Evolutionary conservation across 352 stramenopile genomes (phyloP).

Genomic region (Globisporangium mamillatum): DNA sequence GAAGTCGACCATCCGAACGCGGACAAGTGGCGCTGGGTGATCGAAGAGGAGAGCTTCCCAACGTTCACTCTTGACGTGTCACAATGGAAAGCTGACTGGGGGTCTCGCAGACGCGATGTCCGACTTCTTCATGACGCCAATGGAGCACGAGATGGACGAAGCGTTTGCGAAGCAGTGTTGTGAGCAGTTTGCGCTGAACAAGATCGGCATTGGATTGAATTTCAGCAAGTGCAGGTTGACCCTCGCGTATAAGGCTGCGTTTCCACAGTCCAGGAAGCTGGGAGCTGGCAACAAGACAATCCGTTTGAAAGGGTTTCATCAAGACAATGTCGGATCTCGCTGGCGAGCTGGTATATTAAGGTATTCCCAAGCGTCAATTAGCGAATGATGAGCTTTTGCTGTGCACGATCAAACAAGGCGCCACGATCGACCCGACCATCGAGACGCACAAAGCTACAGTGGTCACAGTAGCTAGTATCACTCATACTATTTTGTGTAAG

Average conservation of each 20-base stretch:
- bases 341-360: no score
- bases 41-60: neutral
- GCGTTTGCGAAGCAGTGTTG: neutral
- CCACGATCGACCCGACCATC: no score
- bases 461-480: neutral
- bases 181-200: neutral
- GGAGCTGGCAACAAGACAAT: no score
- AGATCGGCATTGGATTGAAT: neutral
- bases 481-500: slow-evolving; percentile 2
- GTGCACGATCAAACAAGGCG: no score
- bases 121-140: slow-evolving; percentile 1
- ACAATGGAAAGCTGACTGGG: neutral
- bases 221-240: neutral
- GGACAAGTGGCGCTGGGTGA: neutral
- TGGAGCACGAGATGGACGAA: neutral
- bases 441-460: neutral
- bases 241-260: no score
- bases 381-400: no score
- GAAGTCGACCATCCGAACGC: no score
- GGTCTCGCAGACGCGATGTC: no score
- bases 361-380: no score
- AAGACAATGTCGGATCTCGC: no score
- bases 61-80: neutral
- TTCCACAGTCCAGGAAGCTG: no score
- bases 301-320: no score